Conservation (phyloP, 768 basidiomycete genomes). For the Macrolepiota fuliginosa region DNA sequence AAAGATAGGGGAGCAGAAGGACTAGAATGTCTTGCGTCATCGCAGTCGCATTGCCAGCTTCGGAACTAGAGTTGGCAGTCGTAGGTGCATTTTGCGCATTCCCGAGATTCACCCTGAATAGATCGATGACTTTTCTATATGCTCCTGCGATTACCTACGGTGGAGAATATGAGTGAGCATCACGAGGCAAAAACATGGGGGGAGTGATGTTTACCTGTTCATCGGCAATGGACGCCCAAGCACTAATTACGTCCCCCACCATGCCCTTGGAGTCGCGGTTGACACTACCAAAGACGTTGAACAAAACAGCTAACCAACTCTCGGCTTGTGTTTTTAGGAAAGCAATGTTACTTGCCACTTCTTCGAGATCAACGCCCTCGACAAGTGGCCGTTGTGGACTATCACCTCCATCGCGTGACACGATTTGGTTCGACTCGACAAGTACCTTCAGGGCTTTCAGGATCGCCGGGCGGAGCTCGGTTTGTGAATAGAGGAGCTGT, state of each 20-base stretch:
- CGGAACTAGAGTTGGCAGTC: constrained; percentile 29
- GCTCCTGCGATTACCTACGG: constrained; percentile 32
- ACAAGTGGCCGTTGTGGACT: constrained; percentile 23
- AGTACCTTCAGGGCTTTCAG: constrained; percentile 78
- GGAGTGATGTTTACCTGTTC: constrained; percentile 46
- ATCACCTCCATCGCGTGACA: constrained; percentile 28
- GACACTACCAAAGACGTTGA: constrained; percentile 93
- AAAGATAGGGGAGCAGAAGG: constrained; percentile 76
- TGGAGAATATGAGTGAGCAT: background rate
- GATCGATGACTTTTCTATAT: constrained; percentile 70
- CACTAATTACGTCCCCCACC: constrained; percentile 84
- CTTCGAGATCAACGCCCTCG: constrained; percentile 49
- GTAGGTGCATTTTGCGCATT: constrained; percentile 31
- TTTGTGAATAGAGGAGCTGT: constrained; percentile 88
- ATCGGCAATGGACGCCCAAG: constrained; percentile 83
- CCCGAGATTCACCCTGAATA: constrained; percentile 65
- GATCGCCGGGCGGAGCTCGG: constrained; percentile 77
- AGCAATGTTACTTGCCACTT: constrained; percentile 63
- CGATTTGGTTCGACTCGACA: constrained; percentile 67
- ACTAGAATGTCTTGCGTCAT: constrained; percentile 84
- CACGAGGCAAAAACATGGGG: background rate
- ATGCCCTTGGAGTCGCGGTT: constrained; percentile 70
- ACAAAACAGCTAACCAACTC: constrained; percentile 92
- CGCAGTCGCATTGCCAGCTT: constrained; percentile 47
- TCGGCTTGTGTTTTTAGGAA: constrained; percentile 78